Evolutionary conservation across 2,329 filamentous ascomycete species (phyloP), one percentile per base, ranked within the genome.

Genomic region (Claviceps sp.): DNA sequence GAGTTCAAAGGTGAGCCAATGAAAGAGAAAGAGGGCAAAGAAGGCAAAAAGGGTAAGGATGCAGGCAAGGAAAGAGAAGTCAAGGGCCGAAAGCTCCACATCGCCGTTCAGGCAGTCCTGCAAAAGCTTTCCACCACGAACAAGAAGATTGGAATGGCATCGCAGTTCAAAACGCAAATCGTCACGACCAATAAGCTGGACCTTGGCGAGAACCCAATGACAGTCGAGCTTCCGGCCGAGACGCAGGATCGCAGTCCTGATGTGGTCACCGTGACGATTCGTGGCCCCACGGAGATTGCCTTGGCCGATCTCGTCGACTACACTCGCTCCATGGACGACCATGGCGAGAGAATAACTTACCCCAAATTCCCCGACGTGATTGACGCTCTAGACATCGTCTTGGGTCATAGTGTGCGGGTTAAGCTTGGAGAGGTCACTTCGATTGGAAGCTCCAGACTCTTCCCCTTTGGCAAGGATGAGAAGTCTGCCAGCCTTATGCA

Each of bases 141-240:
- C 40, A 58, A 63, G n/a, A 56, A 56, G 1, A 50, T 64, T 38
- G 50, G 66, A 4, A 53, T 68, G 13, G 75, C 72, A 4, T 73
- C 74, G 0, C 76, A 80, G 57, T 77, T 70, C 65, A 78, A 78
- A 58, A 68, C 63, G 45, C 69, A 76, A 54, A 63, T 78, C 4
- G 60, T 78, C 22, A 65, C 73, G 0, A 48, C 65, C 1, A 56
- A 63, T 19, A 64, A 66, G 37, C 63, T 78, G 2, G 44, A 58
- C 1, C 57, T 77, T 0, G 53, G 60, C 0, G 53, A 62, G 37
- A 63, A 66, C 16, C 62, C 61, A 0, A 54, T 77, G 13, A 51
- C 54, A 0, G 58, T 77, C 4, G 52, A 58, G 0, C 64, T 75
- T 51, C 58, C 57, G 4, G 47, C 55, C 0, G 67, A 70, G 22